Base-by-base conservation (phyloP, 306 rosid species). In the Senna siamea region DNA sequence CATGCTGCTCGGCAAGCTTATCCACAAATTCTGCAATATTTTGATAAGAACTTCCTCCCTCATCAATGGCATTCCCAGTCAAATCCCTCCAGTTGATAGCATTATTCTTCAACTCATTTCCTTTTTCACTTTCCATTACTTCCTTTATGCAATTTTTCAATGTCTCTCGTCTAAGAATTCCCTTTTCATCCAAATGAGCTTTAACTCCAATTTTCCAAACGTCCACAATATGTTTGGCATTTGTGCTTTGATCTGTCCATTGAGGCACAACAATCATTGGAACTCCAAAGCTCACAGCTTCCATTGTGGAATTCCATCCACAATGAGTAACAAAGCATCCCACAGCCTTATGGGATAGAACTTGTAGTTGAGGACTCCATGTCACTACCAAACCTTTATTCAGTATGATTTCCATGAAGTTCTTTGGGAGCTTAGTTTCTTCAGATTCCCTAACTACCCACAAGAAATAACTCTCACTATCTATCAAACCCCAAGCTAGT, bases 21-120 rank as follows among this genome's bases (percentile, higher is more conserved):
- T n/a, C n/a, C n/a, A n/a, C n/a, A n/a, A n/a, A n/a, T n/a, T n/a
- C n/a, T n/a, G n/a, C n/a, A n/a, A n/a, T n/a, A n/a, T n/a, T n/a
- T n/a, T n/a, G n/a, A n/a, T n/a, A n/a, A n/a, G 72, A 66, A 46
- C 41, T 46, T 23, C 72, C 72, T 0, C 43, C 57, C 2, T 66
- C 43, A 7, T 46, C 15, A 18, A 47, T 0, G 14, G 57, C 40
- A 6, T 50, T 14, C 28, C 28, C 18, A 0, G 53, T 37, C 0
- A 51, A 26, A 0, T 7, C 47, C 61, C 12, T 55, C 35, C 61
- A 55, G 11, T 22, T 55, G 28, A 55, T 22, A 5, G 35, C 35
- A 22, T 55, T 55, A 55, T 55, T 55, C 35, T 23, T 55, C 3
- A 55, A 9, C 35, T 55, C 61, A 8, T 55, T 23, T 23, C 35